Percentiles rank a stretch among this genome's conserved stretches.
Evolutionary conservation across 495 filamentous ascomycete genomes (phyloP).

Genomic region (Penicillium herquei): DNA sequence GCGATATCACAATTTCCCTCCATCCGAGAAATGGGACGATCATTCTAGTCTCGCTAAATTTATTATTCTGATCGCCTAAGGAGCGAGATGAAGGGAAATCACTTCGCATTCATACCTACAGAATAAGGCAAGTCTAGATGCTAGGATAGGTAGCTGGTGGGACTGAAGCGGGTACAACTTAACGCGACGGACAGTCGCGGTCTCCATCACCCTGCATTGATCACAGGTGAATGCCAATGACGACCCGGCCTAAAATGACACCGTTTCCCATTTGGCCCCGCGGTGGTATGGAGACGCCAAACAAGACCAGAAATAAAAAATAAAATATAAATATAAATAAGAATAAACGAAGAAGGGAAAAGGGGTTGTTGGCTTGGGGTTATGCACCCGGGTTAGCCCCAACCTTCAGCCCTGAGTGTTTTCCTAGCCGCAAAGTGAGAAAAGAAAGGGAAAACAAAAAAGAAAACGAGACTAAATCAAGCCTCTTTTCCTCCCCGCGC

Average conservation of each 20-base stretch:
- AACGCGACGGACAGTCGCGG: conserved; percentile 14
- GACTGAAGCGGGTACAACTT: conserved; percentile 22
- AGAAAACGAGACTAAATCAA: conserved; percentile 3
- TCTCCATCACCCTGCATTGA: conserved; percentile 41
- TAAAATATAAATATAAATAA: conserved; percentile 1
- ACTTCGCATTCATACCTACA: too few relatives aligned
- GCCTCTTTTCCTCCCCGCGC: background rate
- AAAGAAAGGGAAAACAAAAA: too few relatives aligned
- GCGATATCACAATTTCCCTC: conserved; percentile 9
- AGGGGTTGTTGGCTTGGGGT: background rate
- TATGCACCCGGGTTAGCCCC: conserved; percentile 17
- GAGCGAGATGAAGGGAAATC: background rate
- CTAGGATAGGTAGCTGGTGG: background rate
- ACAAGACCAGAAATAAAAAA: conserved; percentile 10
- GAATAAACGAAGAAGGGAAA: background rate
- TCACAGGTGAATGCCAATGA: conserved; percentile 26
- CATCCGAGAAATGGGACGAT: conserved; percentile 7
- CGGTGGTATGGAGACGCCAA: conserved; percentile 7
- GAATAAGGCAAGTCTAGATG: background rate
- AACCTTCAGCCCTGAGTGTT: conserved; percentile 23
- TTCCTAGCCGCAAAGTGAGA: conserved; percentile 5
- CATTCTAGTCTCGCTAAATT: background rate
- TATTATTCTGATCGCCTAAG: background rate
- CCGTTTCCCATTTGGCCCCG: conserved; percentile 25
- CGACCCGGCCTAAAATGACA: conserved; percentile 13